Evolutionary conservation across 305 asterid species (phyloP), one percentile per base, ranked within the genome.

Genomic region (Fraxinus floribunda): DNA sequence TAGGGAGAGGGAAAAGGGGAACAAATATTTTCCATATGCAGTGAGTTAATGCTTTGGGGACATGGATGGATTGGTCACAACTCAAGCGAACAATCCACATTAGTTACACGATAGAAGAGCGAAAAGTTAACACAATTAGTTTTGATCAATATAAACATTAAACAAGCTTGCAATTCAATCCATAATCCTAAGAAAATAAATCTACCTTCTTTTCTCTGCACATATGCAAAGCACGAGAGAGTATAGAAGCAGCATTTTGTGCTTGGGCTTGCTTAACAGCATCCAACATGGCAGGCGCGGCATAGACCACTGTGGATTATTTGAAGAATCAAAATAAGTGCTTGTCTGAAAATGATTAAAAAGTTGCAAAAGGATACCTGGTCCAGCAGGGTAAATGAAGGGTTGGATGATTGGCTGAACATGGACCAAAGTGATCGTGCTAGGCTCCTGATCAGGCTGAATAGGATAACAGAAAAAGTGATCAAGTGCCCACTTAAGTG

Each of bases 401-500:
- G 89, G 95, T 60, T 93, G 95, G 44, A 84, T 85, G 30, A 82
- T 60, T 1, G 86, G 89, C 89, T 85, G 89, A 29, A 92, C 94
- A 68, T 91, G 91, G 11, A 94, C 88, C 13, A 94, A 66, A 8
- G 93, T 85, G n/a, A 92, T 64, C 7, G 73, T 49, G 78, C 73
- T 64, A 11, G 83, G 57, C 9, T 86, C 88, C 79, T 82, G 81
- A 18, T 74, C 86, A 22, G 39, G 30, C 10, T 81, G 35, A 41
- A 41, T 2, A 35, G 52, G 16, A 16, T 71, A 9, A 77, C 60
- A 34, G 73, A 88, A 81, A 55, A 92, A 24, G 32, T 86, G 74
- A 11, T 92, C 91, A 29, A 92, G 85, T 35, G 89, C 90, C 97
- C 96, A 92, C 20, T 71, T 86, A 55, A 93, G 88, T 1, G 96